These are phyloP conservation scores for Fistulina hepatica DNA, from an alignment of 1,284 basidiomycete genomes.

Conservation along the genomic window DNA sequence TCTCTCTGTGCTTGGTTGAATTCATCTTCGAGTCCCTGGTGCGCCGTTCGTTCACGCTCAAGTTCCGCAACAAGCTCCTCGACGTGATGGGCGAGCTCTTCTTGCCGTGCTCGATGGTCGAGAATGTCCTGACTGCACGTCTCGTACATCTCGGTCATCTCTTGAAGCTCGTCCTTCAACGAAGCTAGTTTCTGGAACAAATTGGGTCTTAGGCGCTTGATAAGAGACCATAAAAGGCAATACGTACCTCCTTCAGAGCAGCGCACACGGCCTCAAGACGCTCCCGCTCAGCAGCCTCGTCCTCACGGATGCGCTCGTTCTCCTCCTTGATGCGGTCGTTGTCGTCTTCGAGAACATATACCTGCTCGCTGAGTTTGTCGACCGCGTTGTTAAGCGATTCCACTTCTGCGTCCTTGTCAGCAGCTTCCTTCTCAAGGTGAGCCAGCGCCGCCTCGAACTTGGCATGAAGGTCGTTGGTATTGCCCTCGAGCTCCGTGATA, in stretches of 20 bases:
- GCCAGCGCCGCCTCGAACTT: conserved; percentile 65
- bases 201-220: neutral
- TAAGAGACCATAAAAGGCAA: conserved; percentile 6
- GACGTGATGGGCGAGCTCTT: conserved; percentile 65
- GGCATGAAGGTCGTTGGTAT: conserved; percentile 54
- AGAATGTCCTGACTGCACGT: conserved; percentile 46
- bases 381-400: conserved; percentile 32
- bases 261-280: conserved; percentile 59
- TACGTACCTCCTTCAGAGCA: conserved; percentile 67
- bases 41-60: conserved; percentile 41
- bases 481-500: conserved; percentile 61
- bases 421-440: conserved; percentile 61
- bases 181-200: conserved; percentile 47
- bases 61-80: conserved; percentile 65
- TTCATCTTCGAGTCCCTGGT: conserved; percentile 43
- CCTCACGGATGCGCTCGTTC: conserved; percentile 29
- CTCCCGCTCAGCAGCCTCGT: conserved; percentile 61
- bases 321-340: conserved; percentile 37
- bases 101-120: conserved; percentile 53
- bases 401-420: conserved; percentile 66
- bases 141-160: conserved; percentile 52
- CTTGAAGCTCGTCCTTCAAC: conserved; percentile 52
- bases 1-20: conserved; percentile 39
- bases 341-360: conserved; percentile 48
- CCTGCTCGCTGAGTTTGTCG: conserved; percentile 48